A percentile compares a stretch with the other conserved stretches of the same genome.
Evolutionary conservation across 495 filamentous ascomycete genomes (phyloP).

Genomic region (Sabuloglossum arenarium): DNA sequence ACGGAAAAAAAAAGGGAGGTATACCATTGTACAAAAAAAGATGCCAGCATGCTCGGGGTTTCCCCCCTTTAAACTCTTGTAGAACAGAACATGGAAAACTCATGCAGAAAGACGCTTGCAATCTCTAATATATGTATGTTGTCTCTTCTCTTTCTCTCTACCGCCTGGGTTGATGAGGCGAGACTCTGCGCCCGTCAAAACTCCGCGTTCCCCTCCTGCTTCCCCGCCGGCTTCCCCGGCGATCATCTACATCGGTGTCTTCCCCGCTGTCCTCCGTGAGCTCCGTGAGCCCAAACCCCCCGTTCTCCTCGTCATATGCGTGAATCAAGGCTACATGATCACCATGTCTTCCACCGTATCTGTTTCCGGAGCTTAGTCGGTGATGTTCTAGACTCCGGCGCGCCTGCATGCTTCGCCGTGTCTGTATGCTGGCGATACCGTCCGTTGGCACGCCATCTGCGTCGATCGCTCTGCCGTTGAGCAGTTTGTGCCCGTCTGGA

Average conservation of each 20-base stretch:
- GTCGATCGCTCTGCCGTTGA: constrained; percentile 34
- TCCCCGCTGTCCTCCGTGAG: constrained; percentile 53
- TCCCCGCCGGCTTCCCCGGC: not conserved
- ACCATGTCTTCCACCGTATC: constrained; percentile 22
- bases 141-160: not conserved
- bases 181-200: not conserved
- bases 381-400: constrained; percentile 43
- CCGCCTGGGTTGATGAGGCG: not conserved
- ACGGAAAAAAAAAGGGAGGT: too few species aligned
- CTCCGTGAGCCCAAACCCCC: constrained; percentile 43
- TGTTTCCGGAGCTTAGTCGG: constrained; percentile 28
- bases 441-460: constrained; percentile 74
- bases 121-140: too few species aligned
- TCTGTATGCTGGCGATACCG: constrained; percentile 69
- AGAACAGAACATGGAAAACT: not conserved
- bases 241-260: constrained; percentile 10
- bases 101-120: not conserved
- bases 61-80: not conserved
- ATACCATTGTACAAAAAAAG: too few species aligned
- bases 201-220: too few species aligned
- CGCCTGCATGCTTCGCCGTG: constrained; percentile 79
- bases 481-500: constrained; percentile 50
- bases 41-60: too few species aligned
- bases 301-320: constrained; percentile 58
- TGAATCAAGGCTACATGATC: constrained; percentile 69